A percentile compares a stretch with the other conserved stretches of the same genome.
Conservation (phyloP, 805 yeast species). For the Lipomyces kockii region DNA sequence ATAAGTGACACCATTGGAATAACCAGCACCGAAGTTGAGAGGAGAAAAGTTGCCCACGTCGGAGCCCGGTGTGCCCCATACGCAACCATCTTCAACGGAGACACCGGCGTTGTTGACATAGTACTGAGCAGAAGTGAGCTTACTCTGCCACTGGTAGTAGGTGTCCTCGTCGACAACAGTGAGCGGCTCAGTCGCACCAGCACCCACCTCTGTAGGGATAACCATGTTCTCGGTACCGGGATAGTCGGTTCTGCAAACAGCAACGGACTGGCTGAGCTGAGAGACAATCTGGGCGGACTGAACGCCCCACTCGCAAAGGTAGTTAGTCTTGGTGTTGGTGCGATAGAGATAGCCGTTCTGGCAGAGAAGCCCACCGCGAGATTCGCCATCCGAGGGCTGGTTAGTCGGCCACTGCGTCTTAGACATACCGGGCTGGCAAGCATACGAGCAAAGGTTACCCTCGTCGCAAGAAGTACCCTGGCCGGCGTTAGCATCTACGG, state of each 20-base stretch:
- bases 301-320: slow-evolving; percentile 88
- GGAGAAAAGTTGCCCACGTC: slow-evolving; percentile 99
- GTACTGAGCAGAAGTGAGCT: slow-evolving; percentile 87
- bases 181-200: slow-evolving; percentile 67
- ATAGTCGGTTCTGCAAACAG: slow-evolving; percentile 97
- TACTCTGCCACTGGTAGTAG: slow-evolving; percentile 84
- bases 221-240: slow-evolving; percentile 99
- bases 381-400: slow-evolving; percentile 88
- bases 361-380: slow-evolving; percentile 93
- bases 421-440: slow-evolving; percentile 98
- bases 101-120: slow-evolving; percentile 98
- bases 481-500: slow-evolving; percentile 62
- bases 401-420: slow-evolving; percentile 95
- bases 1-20: slow-evolving; percentile 63
- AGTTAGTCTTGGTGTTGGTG: slow-evolving; percentile 66
- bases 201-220: slow-evolving; percentile 80
- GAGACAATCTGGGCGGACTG: slow-evolving; percentile 70
- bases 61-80: slow-evolving; percentile 84
- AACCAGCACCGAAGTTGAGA: slow-evolving; percentile 90
- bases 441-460: slow-evolving; percentile 95
- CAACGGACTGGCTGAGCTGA: slow-evolving; percentile 67
- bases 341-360: slow-evolving; percentile 78
- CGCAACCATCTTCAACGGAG: slow-evolving; percentile 84
- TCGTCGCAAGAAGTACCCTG: slow-evolving; percentile 71
- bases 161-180: slow-evolving; percentile 77